Percentiles rank a stretch among this genome's conserved stretches.
Conservation (phyloP, 176 grass and related monocot genomes). For the Carex scoparia region DNA sequence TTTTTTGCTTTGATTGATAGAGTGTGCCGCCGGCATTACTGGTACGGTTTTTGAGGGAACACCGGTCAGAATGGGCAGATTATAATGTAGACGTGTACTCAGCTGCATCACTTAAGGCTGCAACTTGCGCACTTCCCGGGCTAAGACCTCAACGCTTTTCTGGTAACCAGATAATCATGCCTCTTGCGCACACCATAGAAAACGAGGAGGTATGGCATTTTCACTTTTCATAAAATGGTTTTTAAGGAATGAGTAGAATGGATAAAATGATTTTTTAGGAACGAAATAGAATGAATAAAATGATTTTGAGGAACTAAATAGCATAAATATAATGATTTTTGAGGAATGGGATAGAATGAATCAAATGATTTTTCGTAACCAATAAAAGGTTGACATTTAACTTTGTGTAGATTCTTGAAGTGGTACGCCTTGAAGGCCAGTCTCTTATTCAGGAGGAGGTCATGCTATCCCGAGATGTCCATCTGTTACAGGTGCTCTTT, state of each 20-base stretch:
- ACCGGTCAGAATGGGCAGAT: constrained; percentile 98
- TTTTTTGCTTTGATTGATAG: constrained; percentile 41
- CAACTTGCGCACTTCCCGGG: constrained; percentile 59
- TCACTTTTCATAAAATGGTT: background rate
- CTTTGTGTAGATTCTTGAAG: constrained; percentile 68
- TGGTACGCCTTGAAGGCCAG: constrained; percentile 93
- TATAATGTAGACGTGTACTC: constrained; percentile 93
- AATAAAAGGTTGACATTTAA: background rate
- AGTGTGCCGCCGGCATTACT: constrained; percentile 85
- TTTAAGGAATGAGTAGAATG: no score
- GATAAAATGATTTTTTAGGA: no score
- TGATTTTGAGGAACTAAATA: no score
- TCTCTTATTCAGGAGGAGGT: constrained; percentile 61
- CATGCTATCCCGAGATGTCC: constrained; percentile 68
- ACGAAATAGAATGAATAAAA: no score
- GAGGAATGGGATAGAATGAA: no score
- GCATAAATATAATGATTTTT: no score
- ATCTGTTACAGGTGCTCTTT: constrained; percentile 80
- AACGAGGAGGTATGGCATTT: constrained; percentile 85
- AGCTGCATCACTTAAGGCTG: constrained; percentile 57
- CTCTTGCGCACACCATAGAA: constrained; percentile 87
- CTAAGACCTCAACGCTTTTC: constrained; percentile 67
- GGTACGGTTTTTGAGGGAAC: constrained; percentile 80
- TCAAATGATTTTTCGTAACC: background rate
- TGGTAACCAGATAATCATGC: constrained; percentile 84